phyloP scores from a whole-genome alignment of 352 stramenopile species.

The Globisporangium emineosum region DNA sequence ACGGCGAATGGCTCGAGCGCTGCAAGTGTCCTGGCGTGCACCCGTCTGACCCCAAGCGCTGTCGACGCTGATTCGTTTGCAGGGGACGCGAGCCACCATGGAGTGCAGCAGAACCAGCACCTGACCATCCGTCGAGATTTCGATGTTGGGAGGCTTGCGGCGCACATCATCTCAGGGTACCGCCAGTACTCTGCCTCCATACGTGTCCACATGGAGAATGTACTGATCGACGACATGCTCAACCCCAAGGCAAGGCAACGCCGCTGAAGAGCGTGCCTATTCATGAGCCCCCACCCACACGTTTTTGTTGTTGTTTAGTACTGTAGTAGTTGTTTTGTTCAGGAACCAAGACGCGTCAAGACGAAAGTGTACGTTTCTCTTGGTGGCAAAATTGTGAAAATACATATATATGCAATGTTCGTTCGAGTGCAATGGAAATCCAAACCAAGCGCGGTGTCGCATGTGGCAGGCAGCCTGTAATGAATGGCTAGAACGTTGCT shows the following conservation, averaged over 20 bases:
- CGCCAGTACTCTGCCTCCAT: slow-evolving; percentile 28
- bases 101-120: not conserved
- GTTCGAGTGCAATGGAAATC: no score
- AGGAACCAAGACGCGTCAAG: no score
- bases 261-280: not conserved
- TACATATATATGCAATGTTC: no score
- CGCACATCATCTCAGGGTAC: slow-evolving; percentile 30
- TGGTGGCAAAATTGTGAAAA: no score
- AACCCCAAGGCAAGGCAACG: not conserved
- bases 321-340: no score
- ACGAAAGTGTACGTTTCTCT: no score
- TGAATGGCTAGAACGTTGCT: no score
- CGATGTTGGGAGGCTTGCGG: not conserved
- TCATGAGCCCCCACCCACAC: no score
- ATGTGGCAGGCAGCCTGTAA: no score
- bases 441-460: no score
- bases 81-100: not conserved
- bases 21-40: slow-evolving; percentile 22
- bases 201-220: slow-evolving; percentile 33
- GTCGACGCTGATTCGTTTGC: slow-evolving; percentile 7
- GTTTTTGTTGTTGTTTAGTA: not conserved
- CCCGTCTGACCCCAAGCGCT: slow-evolving; percentile 23
- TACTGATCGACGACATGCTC: slow-evolving; percentile 18
- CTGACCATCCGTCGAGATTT: not conserved
- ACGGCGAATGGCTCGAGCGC: not conserved